phyloP scores from a whole-genome alignment of 2,329 filamentous ascomycete genomes.

The Neofusicoccum laricinum region DNA sequence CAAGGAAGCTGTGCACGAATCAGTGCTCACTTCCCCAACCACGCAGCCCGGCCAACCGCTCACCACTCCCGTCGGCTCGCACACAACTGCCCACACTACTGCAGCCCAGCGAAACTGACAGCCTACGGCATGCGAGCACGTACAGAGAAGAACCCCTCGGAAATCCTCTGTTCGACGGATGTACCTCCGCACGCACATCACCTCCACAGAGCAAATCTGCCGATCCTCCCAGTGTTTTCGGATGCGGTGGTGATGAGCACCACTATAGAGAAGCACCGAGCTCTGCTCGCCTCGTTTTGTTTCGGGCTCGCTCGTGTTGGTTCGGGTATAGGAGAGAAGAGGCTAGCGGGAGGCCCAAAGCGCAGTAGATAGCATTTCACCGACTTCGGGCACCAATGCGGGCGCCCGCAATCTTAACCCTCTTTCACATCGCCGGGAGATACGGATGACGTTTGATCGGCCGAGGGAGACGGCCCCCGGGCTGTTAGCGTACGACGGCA shows the following conservation, averaged over 20 bases:
- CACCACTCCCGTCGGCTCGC: neutral
- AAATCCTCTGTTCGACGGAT: neutral
- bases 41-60: neutral
- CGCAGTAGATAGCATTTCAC: neutral
- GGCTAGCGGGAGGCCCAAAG: neutral
- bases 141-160: neutral
- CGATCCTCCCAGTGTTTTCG: neutral
- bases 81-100: neutral
- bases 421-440: neutral
- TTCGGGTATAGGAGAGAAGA: neutral
- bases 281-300: neutral
- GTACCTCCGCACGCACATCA: neutral
- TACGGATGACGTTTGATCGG: neutral
- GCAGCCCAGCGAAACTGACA: neutral
- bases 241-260: too few species aligned
- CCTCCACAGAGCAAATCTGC: neutral
- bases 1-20: neutral
- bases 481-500: neutral
- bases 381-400: slow-evolving; percentile 4
- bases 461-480: neutral
- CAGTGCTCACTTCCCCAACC: neutral
- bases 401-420: neutral
- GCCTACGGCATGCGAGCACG: neutral
- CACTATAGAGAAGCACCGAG: neutral
- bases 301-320: neutral